Evolutionary conservation across 768 basidiomycete species (phyloP), one percentile per base, ranked within the genome.

Genomic region (Russula sp.): DNA sequence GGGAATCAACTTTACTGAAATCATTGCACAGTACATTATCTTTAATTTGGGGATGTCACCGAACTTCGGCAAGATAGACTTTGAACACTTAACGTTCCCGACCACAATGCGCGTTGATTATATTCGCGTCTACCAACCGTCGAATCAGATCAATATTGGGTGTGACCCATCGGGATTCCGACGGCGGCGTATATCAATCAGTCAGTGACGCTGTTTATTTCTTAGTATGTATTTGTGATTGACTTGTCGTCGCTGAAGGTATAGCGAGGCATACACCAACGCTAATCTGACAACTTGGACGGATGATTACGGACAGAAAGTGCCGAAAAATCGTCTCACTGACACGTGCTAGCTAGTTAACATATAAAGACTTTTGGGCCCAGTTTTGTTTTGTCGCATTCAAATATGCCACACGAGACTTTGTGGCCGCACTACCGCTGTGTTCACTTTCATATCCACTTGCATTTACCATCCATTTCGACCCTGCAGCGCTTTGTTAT

Each of bases 71-170:
- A 67, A 70, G 7, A 81, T 87, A 66, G 84, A 88, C 64, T 76
- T 82, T 51, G 75, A 72, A 1, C 75, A 85, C 62, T 72, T 88
- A 24, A 73, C 71, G 26, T 86, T 85, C 72, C 75, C 75, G 5
- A 74, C 86, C n/a, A 77, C 73, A 20, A 87, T 94, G 88, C 77
- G 77, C 60, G 76, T 94, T 56, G 94, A 96, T 71, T 95, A 85
- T 63, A 84, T 95, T 62, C 83, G 94, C 1, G 89, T 96, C 14
- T 89, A 88, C 69, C 88, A 88, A 69, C 76, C 77, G 28, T 73
- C 77, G 57, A 73, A 76, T 62, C 69, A 72, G 11, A 74, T 78
- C 67, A 85, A 85, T 66, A 75, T 84, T 44, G 84, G 87, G 16
- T 88, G 86, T 67, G 89, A 93, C 70, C 91, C 93, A 5, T 69